phyloP scores from a whole-genome alignment of 139 green algal species.

The Picochlorum sp. region DNA sequence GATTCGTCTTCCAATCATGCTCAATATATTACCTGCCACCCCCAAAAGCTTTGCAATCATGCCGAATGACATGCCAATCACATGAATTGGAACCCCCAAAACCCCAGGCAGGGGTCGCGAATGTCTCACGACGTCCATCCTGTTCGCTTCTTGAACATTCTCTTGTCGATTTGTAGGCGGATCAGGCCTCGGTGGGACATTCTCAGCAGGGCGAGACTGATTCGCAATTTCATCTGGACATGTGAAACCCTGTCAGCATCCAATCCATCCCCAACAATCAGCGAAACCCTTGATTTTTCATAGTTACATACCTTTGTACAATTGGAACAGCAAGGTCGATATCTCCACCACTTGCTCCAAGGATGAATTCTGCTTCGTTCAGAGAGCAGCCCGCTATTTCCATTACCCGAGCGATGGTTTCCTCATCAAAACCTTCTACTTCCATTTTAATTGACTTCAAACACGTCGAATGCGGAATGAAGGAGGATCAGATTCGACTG shows the following conservation, averaged over 20 bases:
- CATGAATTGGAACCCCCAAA: too few relatives aligned
- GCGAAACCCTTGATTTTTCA: too few relatives aligned
- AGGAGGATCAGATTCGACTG: too few relatives aligned
- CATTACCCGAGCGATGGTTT: slow-evolving; percentile 33
- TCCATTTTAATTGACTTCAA: not conserved
- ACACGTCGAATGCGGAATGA: too few relatives aligned
- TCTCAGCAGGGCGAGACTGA: slow-evolving; percentile 5
- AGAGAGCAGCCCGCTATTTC: slow-evolving; percentile 21
- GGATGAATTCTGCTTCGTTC: slow-evolving; percentile 41
- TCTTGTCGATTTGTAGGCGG: not conserved
- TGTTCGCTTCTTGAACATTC: too few relatives aligned
- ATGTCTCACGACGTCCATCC: too few relatives aligned
- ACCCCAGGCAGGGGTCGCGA: too few relatives aligned
- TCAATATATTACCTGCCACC: too few relatives aligned
- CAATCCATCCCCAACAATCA: too few relatives aligned
- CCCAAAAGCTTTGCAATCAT: too few relatives aligned
- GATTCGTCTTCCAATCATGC: too few relatives aligned
- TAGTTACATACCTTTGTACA: slow-evolving; percentile 36
- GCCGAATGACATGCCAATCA: too few relatives aligned
- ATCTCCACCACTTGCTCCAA: slow-evolving; percentile 41
- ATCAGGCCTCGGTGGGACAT: not conserved
- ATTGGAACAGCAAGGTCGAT: slow-evolving; percentile 35
- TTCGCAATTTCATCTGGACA: not conserved
- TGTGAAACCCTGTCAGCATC: not conserved
- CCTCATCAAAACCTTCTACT: slow-evolving; percentile 10